Percentiles rank a stretch among this genome's conserved stretches.
phyloP scores from a whole-genome alignment of 495 filamentous ascomycete genomes.

The Xanthoparmelia taractica region DNA sequence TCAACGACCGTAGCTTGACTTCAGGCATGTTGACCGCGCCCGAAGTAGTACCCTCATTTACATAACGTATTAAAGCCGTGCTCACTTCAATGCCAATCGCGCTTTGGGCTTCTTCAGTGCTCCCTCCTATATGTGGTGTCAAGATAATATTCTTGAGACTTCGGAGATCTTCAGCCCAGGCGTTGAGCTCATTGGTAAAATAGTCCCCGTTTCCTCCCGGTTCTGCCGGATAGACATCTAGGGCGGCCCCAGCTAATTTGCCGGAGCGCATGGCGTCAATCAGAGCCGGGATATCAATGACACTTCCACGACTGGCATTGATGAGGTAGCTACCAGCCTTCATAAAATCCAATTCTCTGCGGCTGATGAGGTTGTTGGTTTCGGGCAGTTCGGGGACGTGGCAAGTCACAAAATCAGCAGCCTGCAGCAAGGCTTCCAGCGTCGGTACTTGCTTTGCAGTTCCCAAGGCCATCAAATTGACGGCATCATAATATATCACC shows the following conservation, averaged over 20 bases:
- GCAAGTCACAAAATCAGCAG: conserved; percentile 83
- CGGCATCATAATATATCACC: conserved; percentile 90
- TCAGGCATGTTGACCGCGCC: conserved; percentile 96
- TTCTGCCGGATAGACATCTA: conserved; percentile 95
- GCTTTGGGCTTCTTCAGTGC: conserved; percentile 94
- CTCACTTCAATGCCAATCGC: conserved; percentile 93
- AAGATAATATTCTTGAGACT: conserved; percentile 86
- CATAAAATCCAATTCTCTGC: conserved; percentile 74
- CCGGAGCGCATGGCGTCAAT: conserved; percentile 81
- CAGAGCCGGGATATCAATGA: conserved; percentile 89
- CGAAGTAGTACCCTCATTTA: conserved; percentile 82
- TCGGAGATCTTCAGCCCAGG: conserved; percentile 79
- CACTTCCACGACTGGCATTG: conserved; percentile 88
- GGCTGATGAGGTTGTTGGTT: conserved; percentile 82
- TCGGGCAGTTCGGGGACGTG: conserved; percentile 93
- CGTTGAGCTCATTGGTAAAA: conserved; percentile 78
- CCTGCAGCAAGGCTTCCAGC: conserved; percentile 64
- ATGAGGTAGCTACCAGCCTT: conserved; percentile 87
- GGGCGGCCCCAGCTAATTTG: conserved; percentile 85
- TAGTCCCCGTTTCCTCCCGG: conserved; percentile 91
- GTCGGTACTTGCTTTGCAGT: conserved; percentile 73
- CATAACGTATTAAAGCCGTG: conserved; percentile 79
- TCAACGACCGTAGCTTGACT: conserved; percentile 76
- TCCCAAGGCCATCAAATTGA: conserved; percentile 89
- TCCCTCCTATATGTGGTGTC: conserved; percentile 93